Conservation (phyloP, 495 filamentous ascomycete species). For the Penicillium angulare region DNA sequence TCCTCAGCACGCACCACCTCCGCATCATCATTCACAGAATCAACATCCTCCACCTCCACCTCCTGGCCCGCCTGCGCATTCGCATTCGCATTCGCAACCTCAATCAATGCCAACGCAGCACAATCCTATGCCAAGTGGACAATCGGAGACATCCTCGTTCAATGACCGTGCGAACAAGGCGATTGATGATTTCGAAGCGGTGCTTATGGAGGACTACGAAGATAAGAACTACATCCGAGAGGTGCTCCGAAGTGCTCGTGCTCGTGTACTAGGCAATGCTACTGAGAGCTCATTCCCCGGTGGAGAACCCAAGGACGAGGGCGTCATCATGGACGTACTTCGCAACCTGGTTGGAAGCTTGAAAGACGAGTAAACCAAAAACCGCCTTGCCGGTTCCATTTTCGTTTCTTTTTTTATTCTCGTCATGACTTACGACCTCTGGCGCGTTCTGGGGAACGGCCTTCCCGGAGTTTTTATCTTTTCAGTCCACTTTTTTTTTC, state of each 20-base stretch:
- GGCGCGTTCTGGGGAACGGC: slow-evolving; percentile 1
- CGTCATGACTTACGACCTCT: slow-evolving; percentile 1
- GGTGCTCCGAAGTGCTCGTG: slow-evolving; percentile 49
- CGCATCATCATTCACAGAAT: slow-evolving; percentile 10
- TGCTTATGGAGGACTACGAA: slow-evolving; percentile 49
- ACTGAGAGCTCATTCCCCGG: slow-evolving; percentile 48
- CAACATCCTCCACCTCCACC: slow-evolving; percentile 33
- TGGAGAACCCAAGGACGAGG: slow-evolving; percentile 47
- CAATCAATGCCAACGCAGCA: slow-evolving; percentile 24
- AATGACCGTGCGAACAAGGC: slow-evolving; percentile 48
- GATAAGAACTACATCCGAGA: slow-evolving; percentile 52
- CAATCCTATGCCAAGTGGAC: slow-evolving; percentile 45
- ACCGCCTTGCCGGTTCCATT: slow-evolving; percentile 1
- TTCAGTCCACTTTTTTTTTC: neutral
- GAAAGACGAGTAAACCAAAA: slow-evolving; percentile 39
- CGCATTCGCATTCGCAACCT: slow-evolving; percentile 29
- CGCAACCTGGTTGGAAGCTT: slow-evolving; percentile 42
- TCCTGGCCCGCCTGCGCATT: slow-evolving; percentile 29
- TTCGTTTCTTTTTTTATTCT: slow-evolving; percentile 3
- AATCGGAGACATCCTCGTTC: slow-evolving; percentile 46
- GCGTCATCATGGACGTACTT: slow-evolving; percentile 45
- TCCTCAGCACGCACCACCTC: slow-evolving; percentile 15
- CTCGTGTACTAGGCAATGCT: slow-evolving; percentile 42
- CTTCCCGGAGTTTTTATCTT: neutral
- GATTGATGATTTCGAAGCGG: slow-evolving; percentile 49